phyloP scores from a whole-genome alignment of 2,329 filamentous ascomycete species.

The Botrytis galanthina region DNA sequence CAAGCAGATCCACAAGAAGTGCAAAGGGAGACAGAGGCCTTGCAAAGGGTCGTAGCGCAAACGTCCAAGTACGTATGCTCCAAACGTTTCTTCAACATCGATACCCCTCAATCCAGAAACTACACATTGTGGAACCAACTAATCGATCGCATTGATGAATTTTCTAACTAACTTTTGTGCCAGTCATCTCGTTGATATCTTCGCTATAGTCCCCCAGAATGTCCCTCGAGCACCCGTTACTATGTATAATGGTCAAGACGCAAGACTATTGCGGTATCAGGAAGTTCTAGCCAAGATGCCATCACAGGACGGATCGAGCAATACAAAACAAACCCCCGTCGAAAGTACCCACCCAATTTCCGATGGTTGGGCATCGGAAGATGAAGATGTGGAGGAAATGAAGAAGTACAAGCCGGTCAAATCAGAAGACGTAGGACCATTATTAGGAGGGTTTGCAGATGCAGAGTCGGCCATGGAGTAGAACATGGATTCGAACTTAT shows the following conservation, averaged over 20 bases:
- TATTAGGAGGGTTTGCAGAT: slow-evolving; percentile 40
- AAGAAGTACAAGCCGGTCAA: slow-evolving; percentile 35
- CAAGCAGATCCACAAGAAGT: slow-evolving; percentile 61
- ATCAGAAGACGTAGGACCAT: slow-evolving; percentile 38
- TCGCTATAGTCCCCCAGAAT: slow-evolving; percentile 59
- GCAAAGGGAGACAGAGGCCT: slow-evolving; percentile 62
- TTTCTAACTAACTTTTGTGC: slow-evolving; percentile 24
- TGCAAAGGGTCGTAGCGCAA: slow-evolving; percentile 61
- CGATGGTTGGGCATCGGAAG: slow-evolving; percentile 47
- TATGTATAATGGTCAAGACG: slow-evolving; percentile 54
- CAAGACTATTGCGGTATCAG: slow-evolving; percentile 57
- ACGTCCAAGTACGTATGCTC: slow-evolving; percentile 56
- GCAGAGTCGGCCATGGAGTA: slow-evolving; percentile 36
- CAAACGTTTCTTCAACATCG: slow-evolving; percentile 18
- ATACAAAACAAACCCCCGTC: slow-evolving; percentile 34
- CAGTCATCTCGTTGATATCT: slow-evolving; percentile 67
- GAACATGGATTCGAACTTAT: slow-evolving; percentile 28
- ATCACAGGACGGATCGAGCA: slow-evolving; percentile 45
- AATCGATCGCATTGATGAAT: neutral
- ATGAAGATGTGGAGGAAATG: slow-evolving; percentile 36
- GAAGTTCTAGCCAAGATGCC: slow-evolving; percentile 60
- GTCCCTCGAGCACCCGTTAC: slow-evolving; percentile 39
- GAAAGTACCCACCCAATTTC: slow-evolving; percentile 31
- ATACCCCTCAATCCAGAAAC: neutral
- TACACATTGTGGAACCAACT: neutral